phyloP scores from a whole-genome alignment of 78 protist genomes.

The Dictyostelium intermedium region DNA sequence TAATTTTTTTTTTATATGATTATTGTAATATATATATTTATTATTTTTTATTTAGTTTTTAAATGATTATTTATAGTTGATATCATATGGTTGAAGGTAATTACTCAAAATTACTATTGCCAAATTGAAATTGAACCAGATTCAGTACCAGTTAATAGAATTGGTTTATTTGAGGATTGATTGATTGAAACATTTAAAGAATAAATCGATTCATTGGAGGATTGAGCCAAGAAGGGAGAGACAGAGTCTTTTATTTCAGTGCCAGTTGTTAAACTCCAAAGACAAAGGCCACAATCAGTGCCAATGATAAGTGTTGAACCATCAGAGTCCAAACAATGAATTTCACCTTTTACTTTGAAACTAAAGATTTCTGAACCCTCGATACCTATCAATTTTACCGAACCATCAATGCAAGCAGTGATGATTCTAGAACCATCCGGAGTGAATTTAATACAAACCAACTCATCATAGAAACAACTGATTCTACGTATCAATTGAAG shows the following conservation, averaged over 20 bases:
- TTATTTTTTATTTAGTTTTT: too few species aligned
- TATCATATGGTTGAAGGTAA: too few species aligned
- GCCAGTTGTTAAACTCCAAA: constrained; percentile 66
- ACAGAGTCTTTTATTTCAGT: constrained; percentile 25
- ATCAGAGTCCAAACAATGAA: constrained; percentile 62
- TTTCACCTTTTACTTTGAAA: constrained; percentile 4
- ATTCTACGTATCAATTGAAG: neutral
- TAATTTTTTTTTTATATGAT: too few species aligned
- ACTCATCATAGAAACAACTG: neutral
- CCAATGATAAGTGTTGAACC: constrained; percentile 52
- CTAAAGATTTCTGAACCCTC: constrained; percentile 65
- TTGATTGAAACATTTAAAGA: constrained; percentile 26
- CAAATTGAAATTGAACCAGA: constrained; percentile 35
- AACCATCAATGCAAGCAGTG: constrained; percentile 3
- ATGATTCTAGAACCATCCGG: constrained; percentile 50
- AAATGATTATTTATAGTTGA: too few species aligned
- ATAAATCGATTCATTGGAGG: constrained; percentile 8
- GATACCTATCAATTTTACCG: constrained; percentile 29
- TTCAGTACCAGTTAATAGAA: constrained; percentile 39
- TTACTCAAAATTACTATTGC: neutral
- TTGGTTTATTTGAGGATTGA: neutral
- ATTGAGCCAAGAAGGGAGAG: neutral
- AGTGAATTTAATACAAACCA: constrained; percentile 28
- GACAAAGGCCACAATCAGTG: constrained; percentile 12
- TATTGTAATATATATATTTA: too few species aligned